Percentiles rank a stretch among this genome's conserved stretches.
phyloP scores from a whole-genome alignment of 2,329 filamentous ascomycete species.

The Claviceps citrina region DNA sequence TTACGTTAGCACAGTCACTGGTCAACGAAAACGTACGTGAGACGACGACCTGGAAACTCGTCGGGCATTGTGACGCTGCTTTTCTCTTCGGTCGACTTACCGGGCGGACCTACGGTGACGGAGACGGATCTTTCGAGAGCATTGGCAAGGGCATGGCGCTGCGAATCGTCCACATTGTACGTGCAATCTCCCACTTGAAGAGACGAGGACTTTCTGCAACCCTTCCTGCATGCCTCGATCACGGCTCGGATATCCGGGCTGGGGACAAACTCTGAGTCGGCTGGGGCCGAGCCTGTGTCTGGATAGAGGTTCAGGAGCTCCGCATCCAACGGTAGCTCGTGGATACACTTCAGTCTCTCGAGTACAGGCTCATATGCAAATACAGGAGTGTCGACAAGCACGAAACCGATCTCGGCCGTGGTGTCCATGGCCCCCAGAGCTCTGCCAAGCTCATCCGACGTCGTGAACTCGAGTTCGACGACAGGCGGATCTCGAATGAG shows the following conservation, averaged over 20 bases:
- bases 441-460: slow-evolving; percentile 28
- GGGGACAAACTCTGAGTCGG: background rate
- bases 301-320: slow-evolving; percentile 27
- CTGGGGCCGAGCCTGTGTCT: background rate
- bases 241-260: background rate
- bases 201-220: background rate
- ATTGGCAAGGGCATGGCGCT: background rate
- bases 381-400: slow-evolving; percentile 47
- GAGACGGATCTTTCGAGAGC: background rate
- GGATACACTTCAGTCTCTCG: slow-evolving; percentile 38
- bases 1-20: background rate
- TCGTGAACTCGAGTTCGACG: slow-evolving; percentile 35
- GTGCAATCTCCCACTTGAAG: background rate
- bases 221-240: background rate
- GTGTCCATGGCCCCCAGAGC: slow-evolving; percentile 27
- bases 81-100: background rate
- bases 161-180: background rate
- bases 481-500: slow-evolving; percentile 30
- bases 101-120: background rate
- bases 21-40: background rate
- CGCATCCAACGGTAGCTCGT: slow-evolving; percentile 38
- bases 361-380: slow-evolving; percentile 58
- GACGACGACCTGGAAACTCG: no score
- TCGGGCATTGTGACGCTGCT: no score
- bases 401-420: slow-evolving; percentile 24